Base-by-base conservation (phyloP, 139 green algal genomes). In the Volvox africanus region DNA sequence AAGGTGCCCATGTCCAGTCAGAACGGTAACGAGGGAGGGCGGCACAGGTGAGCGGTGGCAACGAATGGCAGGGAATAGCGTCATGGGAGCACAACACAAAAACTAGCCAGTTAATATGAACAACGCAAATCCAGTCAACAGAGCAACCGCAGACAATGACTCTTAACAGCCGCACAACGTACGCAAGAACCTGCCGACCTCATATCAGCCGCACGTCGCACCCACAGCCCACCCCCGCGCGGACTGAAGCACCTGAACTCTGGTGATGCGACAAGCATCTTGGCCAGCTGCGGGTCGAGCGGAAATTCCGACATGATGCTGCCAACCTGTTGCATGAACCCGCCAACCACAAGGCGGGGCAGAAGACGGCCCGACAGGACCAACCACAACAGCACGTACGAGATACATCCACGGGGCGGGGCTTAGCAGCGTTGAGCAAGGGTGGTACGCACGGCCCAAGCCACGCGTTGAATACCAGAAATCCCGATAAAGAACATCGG, bases 261-360 rank as follows among this genome's bases (percentile, higher is more conserved):
- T 9, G 97, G 97, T 0, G 96, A 95, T 1, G 97, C 96, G 21
- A 99, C 98, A 36, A 99, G 89, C 98, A 99, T 99, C 96, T 99
- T 99, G 81, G 96, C 96, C 30, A 99, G 96, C 96, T 99, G 98
- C 0, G 98, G 98, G 93, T 99, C 98, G 20, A 99, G 94, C 1
- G 98, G 98, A 93, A 99, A 99, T 93, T 99, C 98, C 35, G 96
- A 97, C 98, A 99, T 99, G 37, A 98, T 95, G 36, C 93, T 92
- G 77, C 98, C 98, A 1, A 99, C 93, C 95, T 97, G 93, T 17
- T 62, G 30, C 44, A 12, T 6, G 17, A 32, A 20, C 36, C 18
- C n/a, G 14, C 76, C 36, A 32, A 13, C 78, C 36, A 67, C 28
- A 84, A 22, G 65, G 80, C 80, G 76, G 65, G 65, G 65, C 65